Conservation (phyloP, 1,139 yeast species). For the Candida pseudoviswanathii region DNA sequence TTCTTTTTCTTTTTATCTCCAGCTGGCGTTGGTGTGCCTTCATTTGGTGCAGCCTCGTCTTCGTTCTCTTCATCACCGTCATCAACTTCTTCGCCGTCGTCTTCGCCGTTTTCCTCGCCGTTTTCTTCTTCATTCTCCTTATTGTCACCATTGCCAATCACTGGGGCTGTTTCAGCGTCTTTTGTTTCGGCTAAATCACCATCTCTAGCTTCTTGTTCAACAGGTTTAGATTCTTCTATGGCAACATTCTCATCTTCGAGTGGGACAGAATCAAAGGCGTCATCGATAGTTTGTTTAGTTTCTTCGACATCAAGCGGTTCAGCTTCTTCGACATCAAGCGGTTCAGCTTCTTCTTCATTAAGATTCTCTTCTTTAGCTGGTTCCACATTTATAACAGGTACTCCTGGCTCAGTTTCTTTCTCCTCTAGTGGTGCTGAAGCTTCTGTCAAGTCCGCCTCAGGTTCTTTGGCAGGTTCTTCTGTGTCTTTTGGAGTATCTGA, state of each 20-base stretch:
- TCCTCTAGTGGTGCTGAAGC: constrained; percentile 9
- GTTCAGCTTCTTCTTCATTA: not conserved
- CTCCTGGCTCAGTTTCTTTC: constrained; percentile 5
- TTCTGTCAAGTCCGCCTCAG: not conserved
- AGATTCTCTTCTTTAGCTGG: constrained; percentile 10
- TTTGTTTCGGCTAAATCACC: constrained; percentile 8
- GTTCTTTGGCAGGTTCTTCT: not conserved
- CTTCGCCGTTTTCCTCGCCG: constrained; percentile 9
- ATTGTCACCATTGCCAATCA: not conserved
- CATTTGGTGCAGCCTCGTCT: constrained; percentile 9
- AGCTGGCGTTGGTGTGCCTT: not conserved
- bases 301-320: constrained; percentile 4
- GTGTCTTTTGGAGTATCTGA: not conserved
- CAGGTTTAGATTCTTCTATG: not conserved
- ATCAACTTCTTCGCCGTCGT: constrained; percentile 11
- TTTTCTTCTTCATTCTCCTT: constrained; percentile 9
- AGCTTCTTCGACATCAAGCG: constrained; percentile 4
- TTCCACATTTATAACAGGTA: constrained; percentile 2
- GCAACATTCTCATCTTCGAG: constrained; percentile 19
- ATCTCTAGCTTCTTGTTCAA: constrained; percentile 11
- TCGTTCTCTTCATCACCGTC: constrained; percentile 20
- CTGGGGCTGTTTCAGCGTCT: constrained; percentile 7
- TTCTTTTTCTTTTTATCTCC: constrained; percentile 16
- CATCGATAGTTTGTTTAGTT: constrained; percentile 9
- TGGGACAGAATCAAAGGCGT: constrained; percentile 13